A percentile compares a stretch with the other conserved stretches of the same genome.
phyloP scores from a whole-genome alignment of 352 stramenopile genomes.

The Paralagenidium karlingii region DNA sequence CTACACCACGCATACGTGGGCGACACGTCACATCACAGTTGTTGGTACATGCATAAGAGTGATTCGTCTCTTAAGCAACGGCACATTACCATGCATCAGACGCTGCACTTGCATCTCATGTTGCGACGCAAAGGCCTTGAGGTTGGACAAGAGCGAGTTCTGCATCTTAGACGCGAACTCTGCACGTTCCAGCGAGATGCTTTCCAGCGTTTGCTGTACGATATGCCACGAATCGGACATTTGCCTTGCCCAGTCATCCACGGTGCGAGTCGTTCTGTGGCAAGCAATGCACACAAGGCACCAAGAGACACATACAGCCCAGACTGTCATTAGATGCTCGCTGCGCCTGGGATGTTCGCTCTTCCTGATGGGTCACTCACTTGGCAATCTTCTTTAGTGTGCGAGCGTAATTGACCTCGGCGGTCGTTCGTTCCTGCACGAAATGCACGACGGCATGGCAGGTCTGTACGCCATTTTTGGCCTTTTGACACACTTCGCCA shows the following conservation, averaged over 20 bases:
- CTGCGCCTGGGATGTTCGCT: too few relatives aligned
- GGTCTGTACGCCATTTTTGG: constrained; percentile 59
- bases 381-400: constrained; percentile 43
- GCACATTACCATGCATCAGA: constrained; percentile 33
- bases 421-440: constrained; percentile 34
- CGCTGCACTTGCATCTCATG: constrained; percentile 69
- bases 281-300: neutral
- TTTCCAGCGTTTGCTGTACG: constrained; percentile 39
- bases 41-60: too few relatives aligned
- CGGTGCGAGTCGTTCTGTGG: constrained; percentile 22
- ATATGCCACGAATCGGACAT: constrained; percentile 37
- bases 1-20: constrained; percentile 10
- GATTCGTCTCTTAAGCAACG: neutral
- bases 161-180: constrained; percentile 52
- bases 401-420: constrained; percentile 52
- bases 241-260: constrained; percentile 58
- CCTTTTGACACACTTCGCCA: constrained; percentile 52
- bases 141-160: constrained; percentile 30
- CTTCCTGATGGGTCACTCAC: constrained; percentile 12
- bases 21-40: neutral
- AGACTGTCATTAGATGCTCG: neutral
- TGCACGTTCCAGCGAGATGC: constrained; percentile 34
- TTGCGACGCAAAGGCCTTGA: constrained; percentile 55
- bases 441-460: constrained; percentile 59
- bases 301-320: neutral